phyloP scores from a whole-genome alignment of 148 eudicot species.

The Selenicereus undatus region DNA sequence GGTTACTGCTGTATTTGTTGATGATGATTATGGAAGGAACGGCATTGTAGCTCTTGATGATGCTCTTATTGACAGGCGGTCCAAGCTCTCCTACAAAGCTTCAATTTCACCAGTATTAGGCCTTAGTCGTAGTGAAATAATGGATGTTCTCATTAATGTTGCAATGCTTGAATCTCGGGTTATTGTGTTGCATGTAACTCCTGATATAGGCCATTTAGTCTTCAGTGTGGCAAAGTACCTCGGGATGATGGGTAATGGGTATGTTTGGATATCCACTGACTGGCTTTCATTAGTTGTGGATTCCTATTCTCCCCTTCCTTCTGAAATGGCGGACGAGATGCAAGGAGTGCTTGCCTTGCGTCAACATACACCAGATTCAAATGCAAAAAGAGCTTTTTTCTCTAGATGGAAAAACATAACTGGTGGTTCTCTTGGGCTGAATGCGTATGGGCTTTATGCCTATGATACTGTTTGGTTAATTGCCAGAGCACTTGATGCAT shows the following conservation, averaged over 20 bases:
- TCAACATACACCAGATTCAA: constrained; percentile 60
- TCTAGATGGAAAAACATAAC: constrained; percentile 60
- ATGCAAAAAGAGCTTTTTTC: constrained; percentile 42
- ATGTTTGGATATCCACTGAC: constrained; percentile 90
- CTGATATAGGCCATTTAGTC: constrained; percentile 53
- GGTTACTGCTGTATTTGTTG: constrained; percentile 59
- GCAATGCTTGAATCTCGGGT: constrained; percentile 71
- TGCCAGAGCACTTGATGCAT: constrained; percentile 81
- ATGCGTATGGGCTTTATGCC: constrained; percentile 78
- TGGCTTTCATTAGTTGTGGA: constrained; percentile 82
- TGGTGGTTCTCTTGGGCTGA: constrained; percentile 61
- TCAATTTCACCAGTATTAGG: constrained; percentile 54
- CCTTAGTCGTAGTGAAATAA: constrained; percentile 51
- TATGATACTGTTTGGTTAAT: constrained; percentile 83
- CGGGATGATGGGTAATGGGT: constrained; percentile 79
- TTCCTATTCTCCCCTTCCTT: constrained; percentile 47
- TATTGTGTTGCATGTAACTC: constrained; percentile 67
- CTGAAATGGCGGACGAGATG: constrained; percentile 43
- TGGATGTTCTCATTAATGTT: constrained; percentile 71
- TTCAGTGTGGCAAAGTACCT: constrained; percentile 69
- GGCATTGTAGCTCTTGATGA: constrained; percentile 71
- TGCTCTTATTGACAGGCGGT: constrained; percentile 63
- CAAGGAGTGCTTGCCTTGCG: constrained; percentile 88
- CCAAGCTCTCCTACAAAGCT: constrained; percentile 62
- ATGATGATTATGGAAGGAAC: constrained; percentile 93